Evolutionary conservation across 148 eudicot genomes (phyloP).

Genomic region (Camellia sinensis): DNA sequence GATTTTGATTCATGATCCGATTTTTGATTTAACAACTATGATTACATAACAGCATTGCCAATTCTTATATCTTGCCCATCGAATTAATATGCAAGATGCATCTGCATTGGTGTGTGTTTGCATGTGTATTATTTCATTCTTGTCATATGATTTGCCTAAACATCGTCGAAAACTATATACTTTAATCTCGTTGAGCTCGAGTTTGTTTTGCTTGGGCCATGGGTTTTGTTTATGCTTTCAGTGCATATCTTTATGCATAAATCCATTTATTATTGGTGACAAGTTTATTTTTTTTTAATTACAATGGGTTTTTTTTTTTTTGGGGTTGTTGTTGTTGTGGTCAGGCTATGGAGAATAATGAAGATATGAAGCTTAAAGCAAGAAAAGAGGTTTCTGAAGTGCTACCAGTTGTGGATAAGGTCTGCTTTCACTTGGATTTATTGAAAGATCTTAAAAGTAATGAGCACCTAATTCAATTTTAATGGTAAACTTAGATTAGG

Average conservation of each 20-base stretch:
- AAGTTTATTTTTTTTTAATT: background rate
- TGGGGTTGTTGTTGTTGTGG: too few relatives aligned
- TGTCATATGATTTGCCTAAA: too few relatives aligned
- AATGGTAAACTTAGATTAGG: background rate
- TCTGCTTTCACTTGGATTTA: conserved; percentile 28
- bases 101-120: too few relatives aligned
- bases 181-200: too few relatives aligned
- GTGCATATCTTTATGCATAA: background rate
- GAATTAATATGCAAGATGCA: too few relatives aligned
- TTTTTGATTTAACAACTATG: too few relatives aligned
- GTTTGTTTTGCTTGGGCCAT: background rate
- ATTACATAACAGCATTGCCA: too few relatives aligned
- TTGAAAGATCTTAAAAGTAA: background rate
- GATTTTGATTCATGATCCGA: too few relatives aligned
- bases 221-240: background rate
- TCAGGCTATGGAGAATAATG: conserved; percentile 72
- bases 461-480: background rate
- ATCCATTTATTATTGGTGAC: background rate
- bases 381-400: conserved; percentile 59
- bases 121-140: too few relatives aligned
- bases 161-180: too few relatives aligned
- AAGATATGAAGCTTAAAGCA: conserved; percentile 62
- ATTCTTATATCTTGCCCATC: too few relatives aligned
- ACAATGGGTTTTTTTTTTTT: conserved; percentile 17
- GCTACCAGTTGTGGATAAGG: conserved; percentile 69